Conservation (phyloP, 164 flowering plant genomes). For the Chimonanthus praecox region DNA sequence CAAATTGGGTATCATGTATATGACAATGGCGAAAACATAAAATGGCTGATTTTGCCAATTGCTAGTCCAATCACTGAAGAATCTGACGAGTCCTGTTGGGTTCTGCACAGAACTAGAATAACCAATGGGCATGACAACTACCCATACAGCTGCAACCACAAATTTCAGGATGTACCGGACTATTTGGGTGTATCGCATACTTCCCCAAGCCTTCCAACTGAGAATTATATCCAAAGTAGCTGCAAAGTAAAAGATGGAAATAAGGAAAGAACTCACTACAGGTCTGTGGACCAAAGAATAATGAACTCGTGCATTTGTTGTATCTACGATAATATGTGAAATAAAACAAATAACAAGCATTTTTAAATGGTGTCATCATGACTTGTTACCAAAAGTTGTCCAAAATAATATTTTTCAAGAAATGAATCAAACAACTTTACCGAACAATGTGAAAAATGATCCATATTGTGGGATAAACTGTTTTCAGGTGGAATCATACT, state of each 20-base stretch:
- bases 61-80: constrained; percentile 58
- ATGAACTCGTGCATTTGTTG: background rate
- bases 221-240: constrained; percentile 86
- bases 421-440: too few species aligned
- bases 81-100: constrained; percentile 72
- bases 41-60: constrained; percentile 62
- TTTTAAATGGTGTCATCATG: background rate
- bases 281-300: background rate
- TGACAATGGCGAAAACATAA: constrained; percentile 57
- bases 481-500: too few species aligned
- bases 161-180: constrained; percentile 81
- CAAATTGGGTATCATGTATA: constrained; percentile 77
- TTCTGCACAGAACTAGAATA: constrained; percentile 67
- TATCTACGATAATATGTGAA: background rate
- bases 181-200: constrained; percentile 69
- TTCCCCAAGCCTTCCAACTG: constrained; percentile 80
- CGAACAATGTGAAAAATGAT: too few species aligned
- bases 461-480: too few species aligned
- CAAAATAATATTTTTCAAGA: too few species aligned
- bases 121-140: constrained; percentile 71
- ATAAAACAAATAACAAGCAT: background rate
- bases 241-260: constrained; percentile 30
- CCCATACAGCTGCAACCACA: constrained; percentile 79
- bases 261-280: constrained; percentile 4
- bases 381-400: background rate